These are phyloP conservation scores for Ogataea pini DNA, from an alignment of 805 yeast species.

Conservation along the genomic window DNA sequence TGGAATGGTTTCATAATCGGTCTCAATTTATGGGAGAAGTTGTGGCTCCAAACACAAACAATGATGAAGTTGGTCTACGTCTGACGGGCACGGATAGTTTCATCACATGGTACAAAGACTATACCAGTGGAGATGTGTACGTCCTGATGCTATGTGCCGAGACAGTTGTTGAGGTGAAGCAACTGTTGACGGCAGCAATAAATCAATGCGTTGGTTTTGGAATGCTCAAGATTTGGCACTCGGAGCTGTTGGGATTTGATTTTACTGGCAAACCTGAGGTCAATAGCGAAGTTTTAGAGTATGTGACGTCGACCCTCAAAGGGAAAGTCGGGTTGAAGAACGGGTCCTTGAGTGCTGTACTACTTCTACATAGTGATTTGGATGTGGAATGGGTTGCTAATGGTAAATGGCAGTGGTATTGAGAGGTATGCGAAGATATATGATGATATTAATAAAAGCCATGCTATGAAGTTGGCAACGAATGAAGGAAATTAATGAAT, in stretches of 20 bases:
- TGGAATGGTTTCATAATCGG: conserved; percentile 46
- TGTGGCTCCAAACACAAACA: conserved; percentile 6
- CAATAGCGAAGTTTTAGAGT: conserved; percentile 13
- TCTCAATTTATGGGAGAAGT: conserved; percentile 24
- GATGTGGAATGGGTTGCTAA: conserved; percentile 28
- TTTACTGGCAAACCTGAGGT: not conserved
- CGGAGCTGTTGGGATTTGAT: conserved; percentile 20
- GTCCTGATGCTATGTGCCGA: conserved; percentile 24
- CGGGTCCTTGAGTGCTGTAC: conserved; percentile 25
- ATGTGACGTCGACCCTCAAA: conserved; percentile 10
- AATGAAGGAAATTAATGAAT: not conserved
- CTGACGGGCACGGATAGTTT: conserved; percentile 31
- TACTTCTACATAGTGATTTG: conserved; percentile 14
- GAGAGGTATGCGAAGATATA: conserved; percentile 2
- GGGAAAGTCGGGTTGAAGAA: conserved; percentile 22
- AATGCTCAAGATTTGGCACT: conserved; percentile 28
- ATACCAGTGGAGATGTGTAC: conserved; percentile 10
- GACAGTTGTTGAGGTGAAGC: conserved; percentile 11
- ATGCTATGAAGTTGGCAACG: not conserved
- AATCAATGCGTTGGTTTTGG: conserved; percentile 17
- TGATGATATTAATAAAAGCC: not conserved
- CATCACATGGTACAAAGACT: conserved; percentile 46
- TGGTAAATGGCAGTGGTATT: conserved; percentile 34
- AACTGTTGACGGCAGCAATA: conserved; percentile 16
- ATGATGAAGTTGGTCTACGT: conserved; percentile 12